These are phyloP conservation scores for Vigna nakashimae DNA, from an alignment of 306 rosid species.

Conservation along the genomic window DNA sequence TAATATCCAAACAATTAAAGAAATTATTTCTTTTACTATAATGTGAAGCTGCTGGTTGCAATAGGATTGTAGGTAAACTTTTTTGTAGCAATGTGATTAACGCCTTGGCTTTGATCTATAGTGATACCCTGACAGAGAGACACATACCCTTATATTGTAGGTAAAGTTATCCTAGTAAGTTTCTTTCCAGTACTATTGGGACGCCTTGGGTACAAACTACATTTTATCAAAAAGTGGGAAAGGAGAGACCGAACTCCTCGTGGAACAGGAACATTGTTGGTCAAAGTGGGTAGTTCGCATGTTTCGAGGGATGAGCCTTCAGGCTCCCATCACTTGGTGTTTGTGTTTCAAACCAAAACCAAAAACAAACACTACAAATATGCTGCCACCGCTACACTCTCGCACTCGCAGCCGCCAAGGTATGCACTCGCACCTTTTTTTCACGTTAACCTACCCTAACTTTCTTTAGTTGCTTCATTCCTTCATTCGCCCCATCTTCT, in stretches of 20 bases:
- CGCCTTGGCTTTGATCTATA: too few relatives aligned
- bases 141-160: too few relatives aligned
- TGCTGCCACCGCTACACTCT: not conserved
- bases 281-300: conserved; percentile 1
- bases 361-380: not conserved
- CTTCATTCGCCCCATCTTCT: conserved; percentile 5
- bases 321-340: not conserved
- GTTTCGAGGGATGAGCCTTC: not conserved
- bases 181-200: too few relatives aligned
- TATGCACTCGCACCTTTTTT: conserved; percentile 12
- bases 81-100: too few relatives aligned
- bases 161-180: too few relatives aligned
- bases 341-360: conserved; percentile 7
- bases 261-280: not conserved
- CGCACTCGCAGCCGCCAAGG: conserved; percentile 43
- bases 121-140: too few relatives aligned
- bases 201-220: not conserved
- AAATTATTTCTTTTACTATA: too few relatives aligned
- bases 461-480: not conserved
- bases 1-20: too few relatives aligned
- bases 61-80: too few relatives aligned
- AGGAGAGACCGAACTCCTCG: too few relatives aligned
- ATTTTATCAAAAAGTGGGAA: not conserved
- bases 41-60: too few relatives aligned
- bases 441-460: conserved; percentile 4